phyloP scores from a whole-genome alignment of 2,329 filamentous ascomycete genomes.

The Cadophora luteo-olivacea region DNA sequence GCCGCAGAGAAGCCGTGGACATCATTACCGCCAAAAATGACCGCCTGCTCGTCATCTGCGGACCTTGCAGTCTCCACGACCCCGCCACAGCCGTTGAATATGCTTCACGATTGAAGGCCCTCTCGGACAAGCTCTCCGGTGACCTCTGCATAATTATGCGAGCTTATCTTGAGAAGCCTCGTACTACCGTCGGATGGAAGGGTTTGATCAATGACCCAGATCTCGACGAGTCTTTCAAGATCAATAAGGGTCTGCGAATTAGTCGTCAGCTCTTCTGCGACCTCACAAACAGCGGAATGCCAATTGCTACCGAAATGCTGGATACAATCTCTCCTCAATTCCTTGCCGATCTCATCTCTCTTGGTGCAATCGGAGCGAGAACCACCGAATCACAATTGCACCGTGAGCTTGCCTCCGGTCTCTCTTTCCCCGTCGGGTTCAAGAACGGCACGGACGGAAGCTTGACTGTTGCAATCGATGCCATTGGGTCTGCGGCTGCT shows the following conservation, averaged over 20 bases:
- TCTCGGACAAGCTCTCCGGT: slow-evolving; percentile 79
- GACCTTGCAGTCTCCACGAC: slow-evolving; percentile 97
- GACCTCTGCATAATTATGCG: slow-evolving; percentile 97
- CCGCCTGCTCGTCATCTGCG: slow-evolving; percentile 91
- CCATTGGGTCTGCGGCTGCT: slow-evolving; percentile 85
- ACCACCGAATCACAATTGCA: slow-evolving; percentile 98
- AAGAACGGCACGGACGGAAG: slow-evolving; percentile 99
- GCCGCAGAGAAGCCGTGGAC: slow-evolving; percentile 63
- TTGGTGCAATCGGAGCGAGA: slow-evolving; percentile 93
- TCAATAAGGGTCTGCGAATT: slow-evolving; percentile 96
- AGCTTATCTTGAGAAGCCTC: slow-evolving; percentile 97
- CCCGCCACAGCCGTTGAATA: slow-evolving; percentile 89
- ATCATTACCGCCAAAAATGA: slow-evolving; percentile 56
- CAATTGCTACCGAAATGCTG: slow-evolving; percentile 97
- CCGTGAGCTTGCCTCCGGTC: slow-evolving; percentile 90
- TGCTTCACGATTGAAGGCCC: slow-evolving; percentile 75
- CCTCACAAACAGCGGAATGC: slow-evolving; percentile 85
- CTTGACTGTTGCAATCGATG: slow-evolving; percentile 90
- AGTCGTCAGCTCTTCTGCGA: slow-evolving; percentile 95
- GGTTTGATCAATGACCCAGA: slow-evolving; percentile 99
- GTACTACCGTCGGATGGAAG: slow-evolving; percentile 99
- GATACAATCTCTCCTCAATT: slow-evolving; percentile 99
- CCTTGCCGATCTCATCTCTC: slow-evolving; percentile 92
- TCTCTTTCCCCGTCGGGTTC: slow-evolving; percentile 98
- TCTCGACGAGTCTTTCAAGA: slow-evolving; percentile 96